Conservation (phyloP, 495 filamentous ascomycete species). For the Aspergillus sparsus region DNA sequence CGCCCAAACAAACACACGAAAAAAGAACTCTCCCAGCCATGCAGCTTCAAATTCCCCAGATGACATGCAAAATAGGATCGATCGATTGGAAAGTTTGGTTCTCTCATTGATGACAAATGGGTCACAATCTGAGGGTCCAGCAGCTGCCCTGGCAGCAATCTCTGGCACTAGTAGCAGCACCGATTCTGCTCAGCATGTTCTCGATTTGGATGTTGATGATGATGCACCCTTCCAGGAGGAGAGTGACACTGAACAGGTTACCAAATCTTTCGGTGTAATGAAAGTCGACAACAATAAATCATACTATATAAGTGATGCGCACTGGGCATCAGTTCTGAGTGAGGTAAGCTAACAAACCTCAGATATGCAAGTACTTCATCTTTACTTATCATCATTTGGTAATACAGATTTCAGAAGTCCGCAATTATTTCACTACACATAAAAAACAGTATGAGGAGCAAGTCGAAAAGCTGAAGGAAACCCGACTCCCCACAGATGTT, state of each 20-base stretch:
- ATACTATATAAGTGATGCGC: constrained; percentile 82
- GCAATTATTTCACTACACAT: constrained; percentile 77
- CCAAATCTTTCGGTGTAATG: constrained; percentile 82
- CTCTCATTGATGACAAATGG: constrained; percentile 95
- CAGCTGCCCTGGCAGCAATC: constrained; percentile 63
- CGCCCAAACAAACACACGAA: constrained; percentile 74
- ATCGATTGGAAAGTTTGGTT: constrained; percentile 92
- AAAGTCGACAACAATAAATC: constrained; percentile 85
- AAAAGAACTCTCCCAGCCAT: constrained; percentile 67
- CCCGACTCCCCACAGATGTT: constrained; percentile 57
- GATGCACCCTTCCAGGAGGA: constrained; percentile 58
- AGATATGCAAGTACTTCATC: constrained; percentile 12
- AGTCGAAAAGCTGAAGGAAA: constrained; percentile 60
- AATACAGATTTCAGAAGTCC: constrained; percentile 85
- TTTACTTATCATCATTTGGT: constrained; percentile 14
- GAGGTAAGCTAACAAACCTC: constrained; percentile 56
- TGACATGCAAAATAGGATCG: constrained; percentile 99
- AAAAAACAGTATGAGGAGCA: constrained; percentile 70
- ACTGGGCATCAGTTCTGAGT: constrained; percentile 85
- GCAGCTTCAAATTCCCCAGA: constrained; percentile 67
- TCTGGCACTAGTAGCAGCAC: constrained; percentile 61
- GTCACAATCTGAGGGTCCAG: constrained; percentile 60
- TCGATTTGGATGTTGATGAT: constrained; percentile 61
- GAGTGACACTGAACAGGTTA: constrained; percentile 85
- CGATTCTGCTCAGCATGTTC: constrained; percentile 51